Evolutionary conservation across 768 basidiomycete species (phyloP).

Genomic region (Cystobasidium onofrii): DNA sequence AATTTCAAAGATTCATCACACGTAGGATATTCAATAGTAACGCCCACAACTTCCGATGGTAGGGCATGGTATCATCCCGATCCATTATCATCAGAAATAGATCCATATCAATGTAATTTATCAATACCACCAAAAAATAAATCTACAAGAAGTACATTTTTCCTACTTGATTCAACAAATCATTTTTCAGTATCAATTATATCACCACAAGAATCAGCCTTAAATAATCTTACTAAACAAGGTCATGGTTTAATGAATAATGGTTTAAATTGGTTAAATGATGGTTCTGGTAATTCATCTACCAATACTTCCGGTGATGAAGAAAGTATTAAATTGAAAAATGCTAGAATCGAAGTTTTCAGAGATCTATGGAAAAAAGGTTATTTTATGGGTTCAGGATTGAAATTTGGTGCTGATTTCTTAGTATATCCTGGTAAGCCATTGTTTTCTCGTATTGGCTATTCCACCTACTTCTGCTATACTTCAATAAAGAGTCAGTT

Average conservation of each 20-base stretch:
- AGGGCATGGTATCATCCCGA: constrained; percentile 65
- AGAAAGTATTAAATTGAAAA: constrained; percentile 48
- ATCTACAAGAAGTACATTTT: constrained; percentile 42
- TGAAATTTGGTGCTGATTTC: constrained; percentile 94
- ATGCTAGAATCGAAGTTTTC: constrained; percentile 71
- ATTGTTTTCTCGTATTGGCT: not conserved
- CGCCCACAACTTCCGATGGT: constrained; percentile 58
- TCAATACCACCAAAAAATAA: constrained; percentile 58
- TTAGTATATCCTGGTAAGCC: constrained; percentile 83
- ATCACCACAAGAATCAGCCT: not conserved
- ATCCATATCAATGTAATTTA: constrained; percentile 56
- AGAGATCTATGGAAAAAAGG: constrained; percentile 71
- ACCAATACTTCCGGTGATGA: constrained; percentile 6
- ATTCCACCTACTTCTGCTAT: not conserved
- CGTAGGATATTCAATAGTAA: constrained; percentile 45
- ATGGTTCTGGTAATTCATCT: not conserved
- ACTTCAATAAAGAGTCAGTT: not conserved
- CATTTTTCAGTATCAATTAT: not conserved
- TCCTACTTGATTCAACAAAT: not conserved
- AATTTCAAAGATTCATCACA: not conserved
- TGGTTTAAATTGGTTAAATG: not conserved
- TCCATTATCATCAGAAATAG: constrained; percentile 56
- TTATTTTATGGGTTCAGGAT: constrained; percentile 76
- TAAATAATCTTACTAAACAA: not conserved
- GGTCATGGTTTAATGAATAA: constrained; percentile 24